Conservation (phyloP, 192 early-diverging fungal genomes). For the Phycomyces nitens region DNA sequence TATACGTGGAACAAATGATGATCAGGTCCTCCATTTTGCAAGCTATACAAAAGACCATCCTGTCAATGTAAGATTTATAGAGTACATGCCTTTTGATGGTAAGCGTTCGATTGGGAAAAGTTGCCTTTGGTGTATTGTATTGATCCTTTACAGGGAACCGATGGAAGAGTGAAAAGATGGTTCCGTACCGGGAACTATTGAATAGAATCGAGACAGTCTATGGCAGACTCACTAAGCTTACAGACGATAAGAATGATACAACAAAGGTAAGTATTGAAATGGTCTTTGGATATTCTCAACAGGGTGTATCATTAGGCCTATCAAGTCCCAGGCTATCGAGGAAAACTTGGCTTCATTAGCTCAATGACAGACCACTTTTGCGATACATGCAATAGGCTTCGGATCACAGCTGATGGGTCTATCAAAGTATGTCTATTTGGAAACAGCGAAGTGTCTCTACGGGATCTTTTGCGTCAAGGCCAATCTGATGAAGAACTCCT, state of each 20-base stretch:
- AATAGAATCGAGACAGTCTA: conserved; percentile 51
- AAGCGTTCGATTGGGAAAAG: conserved; percentile 1
- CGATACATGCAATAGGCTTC: conserved; percentile 88
- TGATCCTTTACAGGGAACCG: conserved; percentile 56
- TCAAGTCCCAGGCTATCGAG: conserved; percentile 70
- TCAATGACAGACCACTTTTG: conserved; percentile 99
- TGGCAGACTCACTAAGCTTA: conserved; percentile 57
- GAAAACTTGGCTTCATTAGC: conserved; percentile 95
- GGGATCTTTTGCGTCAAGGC: conserved; percentile 70
- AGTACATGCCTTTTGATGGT: conserved; percentile 99
- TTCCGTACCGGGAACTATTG: conserved; percentile 80
- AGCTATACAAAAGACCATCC: conserved; percentile 73
- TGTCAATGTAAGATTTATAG: conserved; percentile 89
- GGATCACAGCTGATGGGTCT: conserved; percentile 92
- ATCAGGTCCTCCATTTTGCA: conserved; percentile 81
- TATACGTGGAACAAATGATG: conserved; percentile 81
- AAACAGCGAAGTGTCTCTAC: conserved; percentile 81
- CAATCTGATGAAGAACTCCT: conserved; percentile 65
- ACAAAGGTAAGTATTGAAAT: conserved; percentile 53
- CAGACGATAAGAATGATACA: conserved; percentile 83
- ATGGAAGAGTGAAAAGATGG: conserved; percentile 82
- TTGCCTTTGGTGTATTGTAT: not conserved
- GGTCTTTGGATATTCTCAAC: not conserved
- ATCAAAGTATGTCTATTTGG: conserved; percentile 95
- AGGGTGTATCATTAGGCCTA: conserved; percentile 44